These are phyloP conservation scores for Anethum foeniculum DNA, from an alignment of 140 eudicot genomes.

Conservation along the genomic window DNA sequence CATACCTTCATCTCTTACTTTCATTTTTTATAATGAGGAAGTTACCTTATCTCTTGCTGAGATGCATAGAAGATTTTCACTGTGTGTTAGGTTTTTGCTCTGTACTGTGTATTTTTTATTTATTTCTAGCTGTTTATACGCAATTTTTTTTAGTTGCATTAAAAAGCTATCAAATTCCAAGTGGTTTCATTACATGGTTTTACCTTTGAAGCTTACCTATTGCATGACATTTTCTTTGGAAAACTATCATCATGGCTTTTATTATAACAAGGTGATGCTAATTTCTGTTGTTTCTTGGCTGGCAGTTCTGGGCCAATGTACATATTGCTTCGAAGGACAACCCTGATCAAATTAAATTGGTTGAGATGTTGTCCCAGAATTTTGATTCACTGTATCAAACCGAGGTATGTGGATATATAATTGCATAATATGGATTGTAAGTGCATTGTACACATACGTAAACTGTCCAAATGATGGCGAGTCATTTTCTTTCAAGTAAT, in stretches of 20 bases:
- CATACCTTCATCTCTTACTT: background rate
- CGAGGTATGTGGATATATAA: slow-evolving; percentile 31
- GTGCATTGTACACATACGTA: slow-evolving; percentile 22
- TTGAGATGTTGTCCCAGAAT: slow-evolving; percentile 25
- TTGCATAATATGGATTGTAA: background rate
- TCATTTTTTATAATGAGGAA: background rate
- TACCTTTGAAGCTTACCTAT: background rate
- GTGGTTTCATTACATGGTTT: background rate
- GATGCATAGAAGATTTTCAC: background rate
- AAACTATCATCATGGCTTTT: background rate
- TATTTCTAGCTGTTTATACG: background rate
- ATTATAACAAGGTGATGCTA: background rate
- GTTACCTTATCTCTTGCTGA: background rate
- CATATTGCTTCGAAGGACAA: slow-evolving; percentile 16
- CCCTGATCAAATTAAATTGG: slow-evolving; percentile 29
- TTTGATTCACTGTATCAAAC: slow-evolving; percentile 31
- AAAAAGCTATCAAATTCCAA: background rate
- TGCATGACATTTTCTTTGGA: background rate
- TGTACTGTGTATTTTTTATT: background rate
- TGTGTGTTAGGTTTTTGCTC: background rate
- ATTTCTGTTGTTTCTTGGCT: slow-evolving; percentile 10
- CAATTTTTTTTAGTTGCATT: background rate
- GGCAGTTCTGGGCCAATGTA: slow-evolving; percentile 47
- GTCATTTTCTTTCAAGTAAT: background rate
- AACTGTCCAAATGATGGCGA: background rate